Evolutionary conservation across 208 protist species (phyloP).

Genomic region (Herpetomonas muscarum): DNA sequence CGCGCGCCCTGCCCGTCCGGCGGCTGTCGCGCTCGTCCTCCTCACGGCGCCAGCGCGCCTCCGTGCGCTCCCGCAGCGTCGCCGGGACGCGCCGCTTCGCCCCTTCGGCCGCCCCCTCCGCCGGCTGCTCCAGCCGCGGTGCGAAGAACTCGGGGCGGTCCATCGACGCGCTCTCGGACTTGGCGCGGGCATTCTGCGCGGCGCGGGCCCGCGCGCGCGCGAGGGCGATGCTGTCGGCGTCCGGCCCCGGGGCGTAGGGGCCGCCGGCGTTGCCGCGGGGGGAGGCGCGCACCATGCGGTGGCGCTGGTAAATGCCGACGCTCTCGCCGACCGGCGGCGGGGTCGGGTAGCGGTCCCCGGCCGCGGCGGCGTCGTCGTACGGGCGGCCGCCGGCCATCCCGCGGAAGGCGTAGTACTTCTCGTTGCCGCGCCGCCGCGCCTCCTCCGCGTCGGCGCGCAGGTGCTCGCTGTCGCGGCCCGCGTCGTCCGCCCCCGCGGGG

Average conservation of each 20-base stretch:
- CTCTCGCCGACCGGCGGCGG: constrained; percentile 61
- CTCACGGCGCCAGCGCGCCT: constrained; percentile 43
- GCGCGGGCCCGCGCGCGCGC: constrained; percentile 27
- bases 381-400: constrained; percentile 1
- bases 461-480: background rate
- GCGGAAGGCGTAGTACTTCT: background rate
- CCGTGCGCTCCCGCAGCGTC: constrained; percentile 36
- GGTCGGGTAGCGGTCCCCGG: constrained; percentile 48
- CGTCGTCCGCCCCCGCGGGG: background rate
- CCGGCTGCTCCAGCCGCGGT: too few species aligned
- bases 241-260: constrained; percentile 16
- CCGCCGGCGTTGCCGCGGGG: constrained; percentile 17
- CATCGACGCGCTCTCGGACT: constrained; percentile 24
- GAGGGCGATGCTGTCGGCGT: constrained; percentile 38
- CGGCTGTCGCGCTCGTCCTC: constrained; percentile 28
- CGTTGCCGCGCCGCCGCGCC: background rate
- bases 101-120: too few species aligned
- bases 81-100: background rate
- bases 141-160: constrained; percentile 41
- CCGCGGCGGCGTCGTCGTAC: constrained; percentile 38
- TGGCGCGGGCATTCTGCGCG: constrained; percentile 10
- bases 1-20: constrained; percentile 49
- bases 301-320: constrained; percentile 21
- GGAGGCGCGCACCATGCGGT: constrained; percentile 27
- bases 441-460: background rate